Base-by-base conservation (phyloP, 2,329 filamentous ascomycete species). In the Sporothrix sp. region DNA sequence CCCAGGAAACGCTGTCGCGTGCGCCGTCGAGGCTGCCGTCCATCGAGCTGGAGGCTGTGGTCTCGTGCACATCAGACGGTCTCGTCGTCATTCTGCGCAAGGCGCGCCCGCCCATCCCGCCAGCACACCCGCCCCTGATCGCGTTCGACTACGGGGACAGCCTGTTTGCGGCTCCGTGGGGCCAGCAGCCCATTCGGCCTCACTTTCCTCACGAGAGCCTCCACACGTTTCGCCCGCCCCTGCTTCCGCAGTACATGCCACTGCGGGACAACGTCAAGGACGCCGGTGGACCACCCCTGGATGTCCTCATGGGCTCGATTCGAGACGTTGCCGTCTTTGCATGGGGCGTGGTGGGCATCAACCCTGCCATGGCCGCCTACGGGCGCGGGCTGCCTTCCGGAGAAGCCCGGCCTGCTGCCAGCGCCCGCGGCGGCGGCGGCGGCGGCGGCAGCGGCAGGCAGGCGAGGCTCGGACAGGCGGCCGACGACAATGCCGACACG, bases 21-120 rank as follows among this genome's bases (percentile, higher is more conserved):
- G 7, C 37, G 9, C 28, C 46, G 18, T 10, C 63, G 25, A 58
- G 59, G 0, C 62, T 69, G 7, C 66, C 66, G 2, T 72, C 74
- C 1, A 72, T 88, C 47, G 87, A 94, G 66, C 70, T 95, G 4
- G 88, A 95, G 67, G 88, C 87, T 2, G 87, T 95, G n/a, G 82
- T 95, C 5, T 94, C 88, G 0, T 95, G 88, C 66, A 88, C 87
- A 2, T 94, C 88, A 0, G 88, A 95, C 63, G 88, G 88, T 1
- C 71, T 95, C 1, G 87, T 94, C 2, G 87, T 94, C 7, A 82
- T 91, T 45, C 70, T 94, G 13, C 79, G 88, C 51, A 79, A 78
- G 56, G 87, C 87, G 21, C 78, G 85, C 23, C 82, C 86, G 4
- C 73, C 80, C 7, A 79, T 89, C 42, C 84, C 84, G 3, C 70